These are phyloP conservation scores for Macadamia tetraphylla DNA, from an alignment of 164 flowering plant species.

Conservation along the genomic window DNA sequence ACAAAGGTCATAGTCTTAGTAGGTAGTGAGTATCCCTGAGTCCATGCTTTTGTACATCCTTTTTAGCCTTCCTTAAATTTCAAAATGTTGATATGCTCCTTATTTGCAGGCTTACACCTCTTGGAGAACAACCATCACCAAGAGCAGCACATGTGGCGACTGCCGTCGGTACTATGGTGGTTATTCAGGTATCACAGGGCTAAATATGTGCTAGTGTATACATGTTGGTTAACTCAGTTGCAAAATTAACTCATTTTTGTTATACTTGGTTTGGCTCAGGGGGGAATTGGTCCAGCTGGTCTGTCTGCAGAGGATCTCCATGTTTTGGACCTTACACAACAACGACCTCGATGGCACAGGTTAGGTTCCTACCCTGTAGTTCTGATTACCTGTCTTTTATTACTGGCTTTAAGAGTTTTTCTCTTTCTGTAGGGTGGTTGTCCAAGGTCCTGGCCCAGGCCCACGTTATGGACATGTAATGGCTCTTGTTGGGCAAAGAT, in stretches of 20 bases:
- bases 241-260: neutral
- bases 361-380: constrained; percentile 13
- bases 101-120: constrained; percentile 68
- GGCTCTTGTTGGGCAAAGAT: constrained; percentile 99
- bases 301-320: constrained; percentile 99
- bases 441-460: constrained; percentile 99
- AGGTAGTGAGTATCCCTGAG: neutral
- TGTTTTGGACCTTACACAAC: constrained; percentile 97
- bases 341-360: constrained; percentile 99
- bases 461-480: constrained; percentile 99
- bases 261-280: constrained; percentile 38
- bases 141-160: constrained; percentile 99
- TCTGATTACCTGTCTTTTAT: neutral
- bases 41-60: neutral
- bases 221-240: neutral
- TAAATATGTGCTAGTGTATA: neutral
- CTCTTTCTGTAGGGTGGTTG: constrained; percentile 70
- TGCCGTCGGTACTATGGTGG: constrained; percentile 99
- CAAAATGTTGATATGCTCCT: neutral
- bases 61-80: too few species aligned
- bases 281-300: constrained; percentile 99
- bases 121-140: constrained; percentile 98
- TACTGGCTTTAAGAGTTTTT: constrained; percentile 6
- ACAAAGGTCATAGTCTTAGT: neutral
- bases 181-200: constrained; percentile 71